These are phyloP conservation scores for Aspergillus sp. DNA, from an alignment of 2,329 filamentous ascomycete genomes.

Conservation along the genomic window DNA sequence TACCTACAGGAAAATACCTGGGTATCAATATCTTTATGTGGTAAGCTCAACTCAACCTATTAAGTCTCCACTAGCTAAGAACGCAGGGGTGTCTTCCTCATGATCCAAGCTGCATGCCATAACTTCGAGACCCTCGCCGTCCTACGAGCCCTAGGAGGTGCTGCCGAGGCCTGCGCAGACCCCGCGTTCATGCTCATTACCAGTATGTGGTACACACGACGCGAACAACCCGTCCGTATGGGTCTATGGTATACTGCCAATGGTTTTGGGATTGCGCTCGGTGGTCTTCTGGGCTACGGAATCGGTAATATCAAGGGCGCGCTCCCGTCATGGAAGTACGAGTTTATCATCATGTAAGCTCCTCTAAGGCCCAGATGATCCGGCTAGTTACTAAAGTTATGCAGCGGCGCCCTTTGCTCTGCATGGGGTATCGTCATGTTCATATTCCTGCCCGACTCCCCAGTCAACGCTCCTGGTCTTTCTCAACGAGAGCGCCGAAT, in stretches of 20 bases:
- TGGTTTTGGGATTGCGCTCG: conserved; percentile 59
- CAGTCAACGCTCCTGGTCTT: conserved; percentile 55
- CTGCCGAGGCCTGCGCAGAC: conserved; percentile 58
- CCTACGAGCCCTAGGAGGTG: conserved; percentile 57
- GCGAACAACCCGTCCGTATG: conserved; percentile 62
- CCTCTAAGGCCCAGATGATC: no score
- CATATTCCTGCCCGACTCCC: conserved; percentile 58
- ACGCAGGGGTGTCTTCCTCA: conserved; percentile 48
- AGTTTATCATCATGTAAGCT: conserved; percentile 62
- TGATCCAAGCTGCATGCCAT: conserved; percentile 55
- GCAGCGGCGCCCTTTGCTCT: conserved; percentile 53
- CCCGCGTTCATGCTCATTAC: conserved; percentile 66
- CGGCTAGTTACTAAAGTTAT: background rate
- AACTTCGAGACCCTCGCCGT: conserved; percentile 57
- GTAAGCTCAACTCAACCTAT: conserved; percentile 22
- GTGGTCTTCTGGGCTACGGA: conserved; percentile 58
- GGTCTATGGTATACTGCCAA: conserved; percentile 62
- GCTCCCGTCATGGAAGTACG: conserved; percentile 64
- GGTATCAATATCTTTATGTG: conserved; percentile 60
- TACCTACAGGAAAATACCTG: conserved; percentile 49
- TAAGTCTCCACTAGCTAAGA: background rate
- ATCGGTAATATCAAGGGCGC: conserved; percentile 61
- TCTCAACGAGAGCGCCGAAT: conserved; percentile 53
- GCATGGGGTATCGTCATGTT: conserved; percentile 61
- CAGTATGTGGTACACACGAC: conserved; percentile 64